phyloP scores from a whole-genome alignment of 2,329 filamentous ascomycete species.

The Colletotrichum acutatum region DNA sequence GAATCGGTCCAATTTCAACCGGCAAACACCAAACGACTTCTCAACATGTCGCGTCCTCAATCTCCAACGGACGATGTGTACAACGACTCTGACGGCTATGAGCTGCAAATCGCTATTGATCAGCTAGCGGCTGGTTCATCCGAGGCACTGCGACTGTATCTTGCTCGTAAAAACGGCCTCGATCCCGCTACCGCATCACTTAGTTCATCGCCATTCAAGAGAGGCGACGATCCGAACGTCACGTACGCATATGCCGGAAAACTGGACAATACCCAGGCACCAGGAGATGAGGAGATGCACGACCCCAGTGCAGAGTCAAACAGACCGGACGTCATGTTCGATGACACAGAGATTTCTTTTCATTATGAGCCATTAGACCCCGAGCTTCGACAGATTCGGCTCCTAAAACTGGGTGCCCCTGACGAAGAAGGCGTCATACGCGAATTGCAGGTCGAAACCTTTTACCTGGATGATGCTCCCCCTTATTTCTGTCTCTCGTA shows the following conservation, averaged over 20 bases:
- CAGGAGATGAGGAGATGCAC: neutral
- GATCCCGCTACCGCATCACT: slow-evolving; percentile 4
- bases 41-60: neutral
- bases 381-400: neutral
- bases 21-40: neutral
- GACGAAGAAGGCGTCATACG: neutral
- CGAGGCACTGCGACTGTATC: slow-evolving; percentile 1
- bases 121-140: slow-evolving; percentile 19
- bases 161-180: neutral
- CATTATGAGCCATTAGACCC: neutral
- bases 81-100: slow-evolving; percentile 7
- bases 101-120: slow-evolving; percentile 17
- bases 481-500: slow-evolving; percentile 21
- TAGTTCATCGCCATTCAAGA: neutral
- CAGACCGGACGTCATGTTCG: neutral
- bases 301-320: neutral
- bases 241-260: neutral
- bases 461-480: slow-evolving; percentile 5
- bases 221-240: neutral
- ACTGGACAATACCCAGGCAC: slow-evolving; percentile 1
- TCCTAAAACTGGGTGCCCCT: neutral
- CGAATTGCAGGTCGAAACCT: slow-evolving; percentile 5
- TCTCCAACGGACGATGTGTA: neutral
- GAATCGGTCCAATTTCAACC: neutral
- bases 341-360: neutral